Evolutionary conservation across 805 yeast species (phyloP).

Genomic region (Grigorovia transvaalensis): DNA sequence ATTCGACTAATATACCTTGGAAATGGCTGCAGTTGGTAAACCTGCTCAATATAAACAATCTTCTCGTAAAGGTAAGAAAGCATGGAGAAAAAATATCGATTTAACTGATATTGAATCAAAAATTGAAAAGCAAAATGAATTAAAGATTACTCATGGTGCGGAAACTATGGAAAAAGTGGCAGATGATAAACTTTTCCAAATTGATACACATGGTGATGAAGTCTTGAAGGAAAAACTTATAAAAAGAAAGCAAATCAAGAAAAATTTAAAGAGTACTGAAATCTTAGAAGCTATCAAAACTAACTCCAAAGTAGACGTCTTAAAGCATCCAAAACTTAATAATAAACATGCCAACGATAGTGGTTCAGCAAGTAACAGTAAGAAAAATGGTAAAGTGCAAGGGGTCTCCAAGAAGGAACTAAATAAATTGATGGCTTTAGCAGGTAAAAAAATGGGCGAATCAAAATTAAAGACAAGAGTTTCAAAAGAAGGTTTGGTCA

Average conservation of each 20-base stretch:
- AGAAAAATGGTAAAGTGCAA: slow-evolving; percentile 36
- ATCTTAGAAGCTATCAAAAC: slow-evolving; percentile 47
- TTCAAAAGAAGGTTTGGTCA: slow-evolving; percentile 49
- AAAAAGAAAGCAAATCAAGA: slow-evolving; percentile 31
- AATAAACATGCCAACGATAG: slow-evolving; percentile 19
- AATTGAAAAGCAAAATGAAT: slow-evolving; percentile 59
- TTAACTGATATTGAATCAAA: slow-evolving; percentile 66
- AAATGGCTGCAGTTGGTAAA: slow-evolving; percentile 21
- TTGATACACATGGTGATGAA: slow-evolving; percentile 59
- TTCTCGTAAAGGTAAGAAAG: slow-evolving; percentile 85
- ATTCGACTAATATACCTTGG: too few species aligned
- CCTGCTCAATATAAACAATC: slow-evolving; percentile 57
- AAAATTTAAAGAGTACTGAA: slow-evolving; percentile 49
- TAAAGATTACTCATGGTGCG: slow-evolving; percentile 31
- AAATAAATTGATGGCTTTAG: slow-evolving; percentile 55
- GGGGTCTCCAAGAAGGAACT: slow-evolving; percentile 58
- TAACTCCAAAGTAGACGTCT: slow-evolving; percentile 67
- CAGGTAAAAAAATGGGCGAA: slow-evolving; percentile 60
- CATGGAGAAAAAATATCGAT: slow-evolving; percentile 96
- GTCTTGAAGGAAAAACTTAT: slow-evolving; percentile 32
- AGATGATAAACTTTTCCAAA: slow-evolving; percentile 30
- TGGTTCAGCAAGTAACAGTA: slow-evolving; percentile 15
- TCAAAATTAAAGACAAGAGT: slow-evolving; percentile 40
- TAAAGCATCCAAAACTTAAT: slow-evolving; percentile 28
- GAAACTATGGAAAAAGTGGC: slow-evolving; percentile 16